phyloP scores from a whole-genome alignment of 495 filamentous ascomycete species.

The Trichoderma virens region DNA sequence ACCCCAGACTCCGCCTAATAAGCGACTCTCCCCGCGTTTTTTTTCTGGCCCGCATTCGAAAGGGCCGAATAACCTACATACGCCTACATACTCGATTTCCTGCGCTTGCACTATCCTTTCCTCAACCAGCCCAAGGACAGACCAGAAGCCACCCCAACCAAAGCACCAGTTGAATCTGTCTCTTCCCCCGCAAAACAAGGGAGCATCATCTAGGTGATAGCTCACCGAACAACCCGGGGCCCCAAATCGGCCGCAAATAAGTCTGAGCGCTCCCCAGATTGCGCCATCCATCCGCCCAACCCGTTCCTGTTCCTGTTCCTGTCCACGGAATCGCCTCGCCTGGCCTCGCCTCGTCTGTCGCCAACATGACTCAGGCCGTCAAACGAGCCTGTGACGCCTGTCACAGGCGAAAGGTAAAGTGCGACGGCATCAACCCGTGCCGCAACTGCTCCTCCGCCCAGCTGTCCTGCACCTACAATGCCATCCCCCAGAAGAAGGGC shows the following conservation, averaged over 20 bases:
- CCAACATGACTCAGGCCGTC: conserved; percentile 44
- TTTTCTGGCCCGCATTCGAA: conserved; percentile 11
- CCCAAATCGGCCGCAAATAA: not conserved
- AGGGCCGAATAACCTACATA: conserved; percentile 12
- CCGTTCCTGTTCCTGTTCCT: too few species aligned
- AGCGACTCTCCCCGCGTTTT: conserved; percentile 7
- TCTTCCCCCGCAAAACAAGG: not conserved
- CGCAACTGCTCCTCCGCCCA: conserved; percentile 60
- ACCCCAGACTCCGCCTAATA: conserved; percentile 7
- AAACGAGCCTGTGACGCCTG: conserved; percentile 76
- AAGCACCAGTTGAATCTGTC: not conserved
- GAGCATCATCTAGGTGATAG: not conserved
- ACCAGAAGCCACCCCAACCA: not conserved
- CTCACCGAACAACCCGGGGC: not conserved
- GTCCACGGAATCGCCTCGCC: too few species aligned
- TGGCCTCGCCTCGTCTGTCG: not conserved
- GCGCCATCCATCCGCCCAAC: not conserved
- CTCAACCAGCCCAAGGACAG: not conserved
- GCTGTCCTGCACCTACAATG: conserved; percentile 69
- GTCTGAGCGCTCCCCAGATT: not conserved
- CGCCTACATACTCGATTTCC: not conserved
- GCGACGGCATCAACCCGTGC: conserved; percentile 64
- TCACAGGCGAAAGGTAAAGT: conserved; percentile 77
- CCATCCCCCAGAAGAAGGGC: conserved; percentile 81
- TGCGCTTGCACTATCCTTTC: not conserved